Percentiles rank a stretch among this genome's conserved stretches.
Conservation (phyloP, 352 stramenopile species). For the Globisporangium takayamanum region DNA sequence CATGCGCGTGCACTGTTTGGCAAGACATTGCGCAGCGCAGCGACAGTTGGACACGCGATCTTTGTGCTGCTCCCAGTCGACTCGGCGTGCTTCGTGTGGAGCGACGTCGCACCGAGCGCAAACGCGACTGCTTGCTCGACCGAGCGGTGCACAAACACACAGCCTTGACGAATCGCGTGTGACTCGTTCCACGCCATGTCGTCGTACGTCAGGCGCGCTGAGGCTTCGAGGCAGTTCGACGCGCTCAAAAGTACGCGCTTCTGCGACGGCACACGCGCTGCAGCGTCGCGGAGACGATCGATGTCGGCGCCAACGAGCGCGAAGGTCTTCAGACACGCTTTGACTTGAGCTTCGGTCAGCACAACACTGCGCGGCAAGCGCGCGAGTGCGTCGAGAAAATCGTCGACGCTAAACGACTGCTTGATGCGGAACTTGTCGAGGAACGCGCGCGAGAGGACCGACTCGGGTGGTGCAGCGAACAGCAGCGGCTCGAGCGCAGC, state of each 20-base stretch:
- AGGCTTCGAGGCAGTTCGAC: slow-evolving; percentile 24
- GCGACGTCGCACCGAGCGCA: slow-evolving; percentile 44
- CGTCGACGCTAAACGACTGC: slow-evolving; percentile 32
- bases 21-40: slow-evolving; percentile 35
- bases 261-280: slow-evolving; percentile 23
- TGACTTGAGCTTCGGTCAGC: slow-evolving; percentile 23
- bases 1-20: slow-evolving; percentile 25
- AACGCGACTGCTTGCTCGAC: slow-evolving; percentile 39
- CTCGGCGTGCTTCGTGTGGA: slow-evolving; percentile 59
- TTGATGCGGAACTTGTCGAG: slow-evolving; percentile 53
- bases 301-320: slow-evolving; percentile 31
- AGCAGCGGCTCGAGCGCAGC: slow-evolving; percentile 49
- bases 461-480: slow-evolving; percentile 45
- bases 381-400: slow-evolving; percentile 52
- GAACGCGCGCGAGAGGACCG: slow-evolving; percentile 50
- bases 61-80: slow-evolving; percentile 45
- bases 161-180: slow-evolving; percentile 37
- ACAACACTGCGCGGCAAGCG: slow-evolving; percentile 24
- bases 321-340: slow-evolving; percentile 44
- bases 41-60: slow-evolving; percentile 35
- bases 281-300: slow-evolving; percentile 15
- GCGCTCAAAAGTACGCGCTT: slow-evolving; percentile 40
- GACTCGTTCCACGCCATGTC: slow-evolving; percentile 81
- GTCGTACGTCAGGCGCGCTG: slow-evolving; percentile 43
- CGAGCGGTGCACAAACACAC: slow-evolving; percentile 43